Evolutionary conservation across 1,139 yeast species (phyloP).

Genomic region (Candida frijolesensis): DNA sequence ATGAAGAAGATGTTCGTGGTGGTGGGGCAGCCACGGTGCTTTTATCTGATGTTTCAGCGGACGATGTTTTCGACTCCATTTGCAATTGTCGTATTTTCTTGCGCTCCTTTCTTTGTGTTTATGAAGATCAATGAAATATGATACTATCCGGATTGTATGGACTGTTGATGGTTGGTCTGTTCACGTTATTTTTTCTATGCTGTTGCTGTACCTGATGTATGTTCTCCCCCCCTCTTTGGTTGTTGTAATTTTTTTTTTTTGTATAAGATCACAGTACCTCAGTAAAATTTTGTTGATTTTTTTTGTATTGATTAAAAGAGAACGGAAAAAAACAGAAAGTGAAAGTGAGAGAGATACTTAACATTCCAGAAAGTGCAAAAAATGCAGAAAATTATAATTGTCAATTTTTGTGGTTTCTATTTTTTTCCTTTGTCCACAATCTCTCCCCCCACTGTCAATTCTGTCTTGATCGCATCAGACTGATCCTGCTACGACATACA

Average conservation of each 20-base stretch:
- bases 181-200: not conserved
- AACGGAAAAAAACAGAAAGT: not conserved
- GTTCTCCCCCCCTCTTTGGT: not conserved
- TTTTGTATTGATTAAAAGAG: not conserved
- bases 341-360: not conserved
- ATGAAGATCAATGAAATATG: too few relatives aligned
- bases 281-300: not conserved
- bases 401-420: not conserved
- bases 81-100: not conserved
- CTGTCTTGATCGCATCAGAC: not conserved
- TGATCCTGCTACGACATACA: not conserved
- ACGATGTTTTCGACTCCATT: not conserved
- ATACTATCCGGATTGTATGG: too few relatives aligned
- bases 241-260: not conserved
- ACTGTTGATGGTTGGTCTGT: too few relatives aligned
- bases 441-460: not conserved
- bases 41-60: not conserved
- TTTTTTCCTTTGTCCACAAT: not conserved
- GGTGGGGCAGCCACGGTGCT: not conserved
- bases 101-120: not conserved
- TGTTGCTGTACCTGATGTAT: not conserved
- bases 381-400: not conserved
- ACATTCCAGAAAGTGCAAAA: not conserved
- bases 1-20: conserved; percentile 2
- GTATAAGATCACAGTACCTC: not conserved